phyloP scores from a whole-genome alignment of 345 rosid genomes.

The Aquilaria sinensis region DNA sequence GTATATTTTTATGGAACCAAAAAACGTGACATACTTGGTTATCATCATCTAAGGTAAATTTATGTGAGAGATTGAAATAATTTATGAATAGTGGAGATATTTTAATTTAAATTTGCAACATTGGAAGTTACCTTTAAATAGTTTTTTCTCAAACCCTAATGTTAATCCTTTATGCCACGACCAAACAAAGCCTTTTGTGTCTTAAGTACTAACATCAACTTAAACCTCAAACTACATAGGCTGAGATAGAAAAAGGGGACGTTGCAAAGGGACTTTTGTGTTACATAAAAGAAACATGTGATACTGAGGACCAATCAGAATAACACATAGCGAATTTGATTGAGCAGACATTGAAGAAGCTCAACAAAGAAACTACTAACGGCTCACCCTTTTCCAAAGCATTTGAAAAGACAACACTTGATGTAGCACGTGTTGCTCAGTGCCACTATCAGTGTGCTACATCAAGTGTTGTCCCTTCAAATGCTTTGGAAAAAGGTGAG shows the following conservation, averaged over 20 bases:
- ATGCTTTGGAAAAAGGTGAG: conserved; percentile 15
- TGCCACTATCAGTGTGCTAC: too few species aligned
- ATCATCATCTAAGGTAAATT: conserved; percentile 32
- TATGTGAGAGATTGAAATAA: too few species aligned
- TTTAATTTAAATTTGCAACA: too few species aligned
- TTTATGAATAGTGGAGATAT: too few species aligned
- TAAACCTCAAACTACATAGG: conserved; percentile 17
- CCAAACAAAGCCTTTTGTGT: neutral
- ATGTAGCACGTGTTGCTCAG: too few species aligned
- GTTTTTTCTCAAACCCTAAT: too few species aligned
- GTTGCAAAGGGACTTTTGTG: conserved; percentile 24
- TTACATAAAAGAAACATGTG: conserved; percentile 28
- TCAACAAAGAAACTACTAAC: conserved; percentile 16
- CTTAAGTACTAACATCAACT: neutral
- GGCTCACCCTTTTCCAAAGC: conserved; percentile 9
- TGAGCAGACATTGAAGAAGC: conserved; percentile 29
- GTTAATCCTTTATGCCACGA: too few species aligned
- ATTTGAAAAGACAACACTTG: too few species aligned
- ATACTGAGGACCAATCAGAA: conserved; percentile 20
- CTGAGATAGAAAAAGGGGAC: conserved; percentile 34
- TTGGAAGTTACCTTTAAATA: too few species aligned
- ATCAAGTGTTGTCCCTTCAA: conserved; percentile 15
- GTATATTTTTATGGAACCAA: too few species aligned
- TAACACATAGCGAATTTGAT: conserved; percentile 19
- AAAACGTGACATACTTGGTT: too few species aligned